Conservation (phyloP, 169 alveolate genomes). For the Amoebophrya sp. region DNA sequence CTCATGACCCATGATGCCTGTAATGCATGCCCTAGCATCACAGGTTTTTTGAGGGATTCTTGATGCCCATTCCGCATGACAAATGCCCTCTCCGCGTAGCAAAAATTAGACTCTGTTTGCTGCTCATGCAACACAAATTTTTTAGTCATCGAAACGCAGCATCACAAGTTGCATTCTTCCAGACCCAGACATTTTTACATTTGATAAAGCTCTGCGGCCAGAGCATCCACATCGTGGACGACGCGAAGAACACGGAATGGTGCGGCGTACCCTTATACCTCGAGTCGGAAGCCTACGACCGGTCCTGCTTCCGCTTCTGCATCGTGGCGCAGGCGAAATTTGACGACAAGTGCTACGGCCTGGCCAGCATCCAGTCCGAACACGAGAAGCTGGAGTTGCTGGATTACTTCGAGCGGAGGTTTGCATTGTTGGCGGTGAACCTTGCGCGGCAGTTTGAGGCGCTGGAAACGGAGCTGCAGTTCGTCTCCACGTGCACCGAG, state of each 20-base stretch:
- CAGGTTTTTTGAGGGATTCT: too few species aligned
- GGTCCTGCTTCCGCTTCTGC: constrained; percentile 8
- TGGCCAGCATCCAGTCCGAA: neutral
- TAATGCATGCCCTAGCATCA: too few species aligned
- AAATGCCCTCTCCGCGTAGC: too few species aligned
- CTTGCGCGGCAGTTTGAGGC: neutral
- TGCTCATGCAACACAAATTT: too few species aligned
- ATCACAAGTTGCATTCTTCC: too few species aligned
- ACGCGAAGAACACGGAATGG: neutral
- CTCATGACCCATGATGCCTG: too few species aligned
- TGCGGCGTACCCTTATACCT: constrained; percentile 8
- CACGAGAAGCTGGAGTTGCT: constrained; percentile 10
- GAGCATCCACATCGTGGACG: constrained; percentile 17
- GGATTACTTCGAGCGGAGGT: constrained; percentile 14
- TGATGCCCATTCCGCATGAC: too few species aligned
- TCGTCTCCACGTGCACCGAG: neutral
- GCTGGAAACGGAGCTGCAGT: neutral
- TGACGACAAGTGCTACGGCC: neutral
- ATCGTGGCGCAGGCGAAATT: neutral
- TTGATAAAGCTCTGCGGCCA: neutral
- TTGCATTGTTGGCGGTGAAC: neutral
- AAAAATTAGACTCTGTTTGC: too few species aligned
- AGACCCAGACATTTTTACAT: too few species aligned
- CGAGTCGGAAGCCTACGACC: neutral
- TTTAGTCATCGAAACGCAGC: too few species aligned